phyloP scores from a whole-genome alignment of 2,329 filamentous ascomycete species.

The Penicillium sp. region DNA sequence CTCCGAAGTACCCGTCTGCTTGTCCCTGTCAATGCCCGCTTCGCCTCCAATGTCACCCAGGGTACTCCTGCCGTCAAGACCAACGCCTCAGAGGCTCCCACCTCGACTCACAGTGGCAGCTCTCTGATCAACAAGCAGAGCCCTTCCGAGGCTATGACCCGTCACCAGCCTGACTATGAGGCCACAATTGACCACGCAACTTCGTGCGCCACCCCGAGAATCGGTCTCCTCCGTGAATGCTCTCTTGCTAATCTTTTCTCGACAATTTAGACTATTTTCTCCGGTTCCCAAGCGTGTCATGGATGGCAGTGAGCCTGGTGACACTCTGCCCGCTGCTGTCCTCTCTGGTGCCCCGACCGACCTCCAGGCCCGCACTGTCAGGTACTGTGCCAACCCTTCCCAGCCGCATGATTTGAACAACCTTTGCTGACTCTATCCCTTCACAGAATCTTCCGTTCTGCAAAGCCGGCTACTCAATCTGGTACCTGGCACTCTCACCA shows the following conservation, averaged over 20 bases:
- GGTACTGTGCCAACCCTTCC: constrained; percentile 58
- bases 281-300: constrained; percentile 87
- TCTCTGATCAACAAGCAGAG: constrained; percentile 54
- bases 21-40: constrained; percentile 38
- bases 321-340: constrained; percentile 75
- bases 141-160: constrained; percentile 52
- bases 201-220: constrained; percentile 63
- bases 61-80: constrained; percentile 59
- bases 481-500: constrained; percentile 79
- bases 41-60: constrained; percentile 38
- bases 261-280: constrained; percentile 70
- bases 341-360: constrained; percentile 92
- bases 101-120: constrained; percentile 37
- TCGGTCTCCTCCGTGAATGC: constrained; percentile 2
- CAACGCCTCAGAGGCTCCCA: constrained; percentile 46
- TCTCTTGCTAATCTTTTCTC: constrained; percentile 26
- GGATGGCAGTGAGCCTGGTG: constrained; percentile 81
- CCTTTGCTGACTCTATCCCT: constrained; percentile 12
- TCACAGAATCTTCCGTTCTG: constrained; percentile 80
- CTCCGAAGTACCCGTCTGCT: constrained; percentile 33
- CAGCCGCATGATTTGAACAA: not conserved
- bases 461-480: constrained; percentile 96
- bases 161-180: constrained; percentile 78
- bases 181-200: constrained; percentile 83
- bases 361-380: constrained; percentile 88